Conservation (phyloP, 805 yeast genomes). For the Grigorovia jiainica region DNA sequence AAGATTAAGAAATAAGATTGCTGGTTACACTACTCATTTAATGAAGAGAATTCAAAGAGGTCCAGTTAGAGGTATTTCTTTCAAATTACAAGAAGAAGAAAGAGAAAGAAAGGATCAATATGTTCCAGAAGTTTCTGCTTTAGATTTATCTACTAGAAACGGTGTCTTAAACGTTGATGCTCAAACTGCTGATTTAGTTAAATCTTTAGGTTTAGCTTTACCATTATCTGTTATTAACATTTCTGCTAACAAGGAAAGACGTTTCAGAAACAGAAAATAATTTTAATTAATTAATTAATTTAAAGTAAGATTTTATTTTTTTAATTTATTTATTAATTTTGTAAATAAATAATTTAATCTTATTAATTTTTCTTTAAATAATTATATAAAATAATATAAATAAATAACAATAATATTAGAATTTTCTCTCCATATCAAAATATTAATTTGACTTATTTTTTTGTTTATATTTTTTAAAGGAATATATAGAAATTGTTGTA, state of each 20-base stretch:
- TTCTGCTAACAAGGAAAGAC: conserved; percentile 85
- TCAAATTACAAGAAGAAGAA: conserved; percentile 99
- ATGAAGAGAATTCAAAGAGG: conserved; percentile 99
- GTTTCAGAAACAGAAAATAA: conserved; percentile 85
- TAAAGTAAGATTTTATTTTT: not conserved
- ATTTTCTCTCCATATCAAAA: too few species aligned
- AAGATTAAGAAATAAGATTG: conserved; percentile 99
- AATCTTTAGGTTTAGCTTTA: conserved; percentile 83
- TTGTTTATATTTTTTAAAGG: too few species aligned
- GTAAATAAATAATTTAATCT: too few species aligned
- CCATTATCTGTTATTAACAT: conserved; percentile 80
- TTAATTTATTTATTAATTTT: not conserved
- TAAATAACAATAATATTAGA: too few species aligned
- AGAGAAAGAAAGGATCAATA: conserved; percentile 99
- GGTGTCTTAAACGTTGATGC: conserved; percentile 94
- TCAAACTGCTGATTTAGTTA: conserved; percentile 92
- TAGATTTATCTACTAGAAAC: conserved; percentile 93
- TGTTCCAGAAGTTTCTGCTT: conserved; percentile 99
- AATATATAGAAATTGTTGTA: too few species aligned
- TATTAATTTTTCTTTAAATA: too few species aligned
- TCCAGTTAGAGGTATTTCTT: conserved; percentile 99
- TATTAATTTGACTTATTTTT: too few species aligned
- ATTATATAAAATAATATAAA: too few species aligned
- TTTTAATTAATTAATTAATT: not conserved
- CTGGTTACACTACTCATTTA: conserved; percentile 99